Conservation (phyloP, 495 filamentous ascomycete species). For the Hyaloscypha finlandica region DNA sequence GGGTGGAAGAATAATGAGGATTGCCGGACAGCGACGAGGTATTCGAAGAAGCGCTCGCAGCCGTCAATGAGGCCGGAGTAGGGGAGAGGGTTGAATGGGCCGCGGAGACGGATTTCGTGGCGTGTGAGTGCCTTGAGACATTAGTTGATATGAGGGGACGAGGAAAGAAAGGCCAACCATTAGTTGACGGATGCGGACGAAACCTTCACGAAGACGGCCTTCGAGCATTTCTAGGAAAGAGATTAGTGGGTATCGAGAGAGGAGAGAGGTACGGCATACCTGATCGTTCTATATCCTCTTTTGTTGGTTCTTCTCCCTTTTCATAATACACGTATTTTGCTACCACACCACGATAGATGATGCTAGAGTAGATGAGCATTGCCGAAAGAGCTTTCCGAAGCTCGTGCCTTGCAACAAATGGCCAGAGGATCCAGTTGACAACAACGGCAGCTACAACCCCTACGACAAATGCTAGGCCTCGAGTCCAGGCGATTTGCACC, state of each 20-base stretch:
- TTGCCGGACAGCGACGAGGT: slow-evolving; percentile 57
- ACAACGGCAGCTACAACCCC: slow-evolving; percentile 52
- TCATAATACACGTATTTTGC: slow-evolving; percentile 61
- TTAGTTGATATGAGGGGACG: not conserved
- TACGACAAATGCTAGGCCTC: slow-evolving; percentile 50
- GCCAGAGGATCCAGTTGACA: slow-evolving; percentile 61
- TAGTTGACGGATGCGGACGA: slow-evolving; percentile 57
- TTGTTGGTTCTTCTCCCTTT: slow-evolving; percentile 47
- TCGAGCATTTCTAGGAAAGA: slow-evolving; percentile 50
- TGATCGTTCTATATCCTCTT: slow-evolving; percentile 51
- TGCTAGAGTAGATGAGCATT: slow-evolving; percentile 56
- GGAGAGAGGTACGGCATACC: slow-evolving; percentile 6
- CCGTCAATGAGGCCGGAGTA: slow-evolving; percentile 56
- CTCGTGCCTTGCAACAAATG: slow-evolving; percentile 60
- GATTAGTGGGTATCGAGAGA: not conserved
- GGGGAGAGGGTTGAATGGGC: slow-evolving; percentile 55
- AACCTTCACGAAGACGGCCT: slow-evolving; percentile 57
- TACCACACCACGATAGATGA: slow-evolving; percentile 56
- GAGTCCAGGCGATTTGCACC: slow-evolving; percentile 46
- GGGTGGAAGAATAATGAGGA: slow-evolving; percentile 59
- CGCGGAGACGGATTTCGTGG: slow-evolving; percentile 59
- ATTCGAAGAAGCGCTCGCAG: slow-evolving; percentile 59
- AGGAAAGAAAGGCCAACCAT: slow-evolving; percentile 39
- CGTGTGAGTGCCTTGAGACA: slow-evolving; percentile 46
- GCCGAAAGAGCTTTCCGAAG: slow-evolving; percentile 54